phyloP scores from a whole-genome alignment of 352 stramenopile species.

The Globisporangium iwayamae region DNA sequence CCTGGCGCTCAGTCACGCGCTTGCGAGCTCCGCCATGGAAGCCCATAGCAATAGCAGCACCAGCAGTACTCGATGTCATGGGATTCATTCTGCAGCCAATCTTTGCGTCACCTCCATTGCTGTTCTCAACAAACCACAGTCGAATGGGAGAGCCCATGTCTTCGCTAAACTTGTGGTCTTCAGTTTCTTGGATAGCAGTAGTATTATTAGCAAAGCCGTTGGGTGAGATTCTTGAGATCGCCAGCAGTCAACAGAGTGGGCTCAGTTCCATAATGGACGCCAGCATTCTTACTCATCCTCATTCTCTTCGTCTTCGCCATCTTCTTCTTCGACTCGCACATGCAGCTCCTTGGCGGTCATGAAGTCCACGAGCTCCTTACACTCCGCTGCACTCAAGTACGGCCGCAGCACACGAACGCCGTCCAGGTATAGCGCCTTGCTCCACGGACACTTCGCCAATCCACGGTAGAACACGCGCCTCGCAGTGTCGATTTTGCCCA shows the following conservation, averaged over 20 bases:
- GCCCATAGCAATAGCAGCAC: background rate
- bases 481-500: conserved; percentile 64
- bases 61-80: background rate
- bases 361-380: conserved; percentile 60
- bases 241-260: background rate
- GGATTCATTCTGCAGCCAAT: background rate
- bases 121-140: background rate
- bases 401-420: conserved; percentile 52
- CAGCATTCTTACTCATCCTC: conserved; percentile 15
- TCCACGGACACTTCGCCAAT: conserved; percentile 71
- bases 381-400: conserved; percentile 61
- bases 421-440: conserved; percentile 73
- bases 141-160: background rate
- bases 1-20: conserved; percentile 1
- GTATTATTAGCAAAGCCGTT: background rate
- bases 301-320: conserved; percentile 15
- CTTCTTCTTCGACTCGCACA: conserved; percentile 28
- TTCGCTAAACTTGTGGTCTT: background rate
- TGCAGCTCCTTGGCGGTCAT: conserved; percentile 74
- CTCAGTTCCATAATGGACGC: background rate
- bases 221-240: background rate
- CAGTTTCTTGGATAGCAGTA: background rate
- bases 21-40: background rate
- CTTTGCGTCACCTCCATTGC: background rate
- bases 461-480: conserved; percentile 76